Percentiles rank a stretch among this genome's conserved stretches.
These are phyloP conservation scores for Aspergillus egyptiacus DNA, from an alignment of 495 filamentous ascomycete genomes.

Conservation along the genomic window DNA sequence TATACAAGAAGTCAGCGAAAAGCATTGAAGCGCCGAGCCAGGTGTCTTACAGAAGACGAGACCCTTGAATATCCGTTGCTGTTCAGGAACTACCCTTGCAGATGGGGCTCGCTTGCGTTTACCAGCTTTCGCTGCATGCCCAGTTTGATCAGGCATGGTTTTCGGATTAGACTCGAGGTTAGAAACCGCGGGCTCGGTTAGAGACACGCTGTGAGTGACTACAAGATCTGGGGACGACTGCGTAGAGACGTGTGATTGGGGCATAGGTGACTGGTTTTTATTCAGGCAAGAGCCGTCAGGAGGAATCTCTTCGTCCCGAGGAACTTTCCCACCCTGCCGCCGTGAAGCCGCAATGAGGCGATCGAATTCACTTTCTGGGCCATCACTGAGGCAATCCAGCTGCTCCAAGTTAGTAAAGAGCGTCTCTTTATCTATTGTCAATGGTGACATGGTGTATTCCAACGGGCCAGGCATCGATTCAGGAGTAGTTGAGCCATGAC, in stretches of 20 bases:
- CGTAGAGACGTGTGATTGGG: background rate
- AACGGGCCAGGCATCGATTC: conserved; percentile 15
- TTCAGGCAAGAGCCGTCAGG: background rate
- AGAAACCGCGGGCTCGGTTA: background rate
- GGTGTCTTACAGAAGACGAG: conserved; percentile 53
- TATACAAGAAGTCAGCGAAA: conserved; percentile 19
- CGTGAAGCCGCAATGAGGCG: conserved; percentile 6
- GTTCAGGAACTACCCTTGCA: conserved; percentile 46
- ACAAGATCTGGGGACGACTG: background rate
- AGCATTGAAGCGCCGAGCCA: background rate
- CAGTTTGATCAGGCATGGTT: background rate
- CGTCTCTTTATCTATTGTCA: conserved; percentile 27
- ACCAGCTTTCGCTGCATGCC: background rate
- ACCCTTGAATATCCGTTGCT: conserved; percentile 58
- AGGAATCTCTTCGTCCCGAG: background rate
- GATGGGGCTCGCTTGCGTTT: conserved; percentile 25
- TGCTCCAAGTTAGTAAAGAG: conserved; percentile 45
- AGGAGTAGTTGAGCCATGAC: conserved; percentile 15
- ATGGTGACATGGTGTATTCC: conserved; percentile 18
- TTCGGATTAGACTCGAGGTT: conserved; percentile 4
- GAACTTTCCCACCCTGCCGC: background rate
- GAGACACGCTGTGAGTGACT: background rate
- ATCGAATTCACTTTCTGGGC: conserved; percentile 15
- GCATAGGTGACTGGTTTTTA: background rate
- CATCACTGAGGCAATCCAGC: conserved; percentile 39